These are phyloP conservation scores for Backusella tuberculispora DNA, from an alignment of 192 early-diverging fungal genomes.

Conservation along the genomic window DNA sequence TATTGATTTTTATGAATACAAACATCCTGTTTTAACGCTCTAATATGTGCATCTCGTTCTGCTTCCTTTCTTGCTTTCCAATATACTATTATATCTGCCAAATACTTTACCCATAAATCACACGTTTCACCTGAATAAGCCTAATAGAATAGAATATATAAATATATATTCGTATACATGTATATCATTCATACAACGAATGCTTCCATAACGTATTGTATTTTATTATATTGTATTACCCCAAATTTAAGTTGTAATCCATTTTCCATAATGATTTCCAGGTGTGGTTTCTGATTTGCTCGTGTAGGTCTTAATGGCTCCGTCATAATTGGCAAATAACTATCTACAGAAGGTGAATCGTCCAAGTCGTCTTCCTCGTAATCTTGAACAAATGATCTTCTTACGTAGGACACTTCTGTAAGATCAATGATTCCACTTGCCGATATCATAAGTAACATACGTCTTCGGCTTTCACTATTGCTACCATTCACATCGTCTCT, in stretches of 20 bases:
- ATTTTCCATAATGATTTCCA: constrained; percentile 39
- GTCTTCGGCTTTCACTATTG: constrained; percentile 12
- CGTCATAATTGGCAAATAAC: neutral
- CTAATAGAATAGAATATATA: constrained; percentile 15
- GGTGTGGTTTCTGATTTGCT: neutral
- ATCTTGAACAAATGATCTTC: neutral
- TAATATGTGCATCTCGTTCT: constrained; percentile 24
- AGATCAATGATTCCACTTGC: constrained; percentile 28
- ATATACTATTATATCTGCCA: constrained; percentile 25
- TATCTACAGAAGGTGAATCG: neutral
- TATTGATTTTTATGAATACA: constrained; percentile 11
- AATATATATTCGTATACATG: no score
- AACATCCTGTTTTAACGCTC: neutral
- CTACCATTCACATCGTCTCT: neutral
- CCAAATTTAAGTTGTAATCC: constrained; percentile 31
- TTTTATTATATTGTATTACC: neutral
- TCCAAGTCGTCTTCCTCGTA: neutral
- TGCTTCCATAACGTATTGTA: neutral
- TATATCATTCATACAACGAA: neutral
- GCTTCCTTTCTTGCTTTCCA: constrained; percentile 36
- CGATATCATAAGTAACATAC: constrained; percentile 12
- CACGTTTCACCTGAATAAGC: constrained; percentile 19
- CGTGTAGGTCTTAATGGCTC: neutral
- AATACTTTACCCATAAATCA: constrained; percentile 35
- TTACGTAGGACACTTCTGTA: constrained; percentile 23